phyloP scores from a whole-genome alignment of 352 stramenopile species.

The Globisporangium viniferum region DNA sequence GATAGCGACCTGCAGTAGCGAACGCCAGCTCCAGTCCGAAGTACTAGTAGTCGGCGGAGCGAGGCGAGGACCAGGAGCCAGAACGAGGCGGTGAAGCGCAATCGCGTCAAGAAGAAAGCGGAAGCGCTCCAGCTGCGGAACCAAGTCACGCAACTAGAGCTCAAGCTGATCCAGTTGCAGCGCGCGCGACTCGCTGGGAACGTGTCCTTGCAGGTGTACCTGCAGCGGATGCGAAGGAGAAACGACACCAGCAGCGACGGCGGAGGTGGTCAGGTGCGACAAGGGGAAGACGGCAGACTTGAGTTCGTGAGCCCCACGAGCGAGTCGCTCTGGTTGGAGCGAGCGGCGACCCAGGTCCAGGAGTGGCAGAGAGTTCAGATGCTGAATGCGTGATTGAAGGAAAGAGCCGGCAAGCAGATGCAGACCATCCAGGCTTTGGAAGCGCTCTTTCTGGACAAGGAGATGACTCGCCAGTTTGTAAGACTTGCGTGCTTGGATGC shows the following conservation, averaged over 20 bases:
- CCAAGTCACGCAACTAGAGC: conserved; percentile 1
- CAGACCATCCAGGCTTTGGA: conserved; percentile 36
- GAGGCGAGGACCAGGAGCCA: no score
- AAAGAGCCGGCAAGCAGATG: conserved; percentile 33
- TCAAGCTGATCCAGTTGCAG: background rate
- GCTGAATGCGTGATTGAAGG: conserved; percentile 40
- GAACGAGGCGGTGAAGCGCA: background rate
- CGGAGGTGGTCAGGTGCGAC: no score
- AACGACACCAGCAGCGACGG: no score
- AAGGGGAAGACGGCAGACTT: no score
- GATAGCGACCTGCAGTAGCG: no score
- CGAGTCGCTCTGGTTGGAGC: conserved; percentile 24
- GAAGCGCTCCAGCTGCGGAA: background rate
- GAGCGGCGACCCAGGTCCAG: conserved; percentile 36
- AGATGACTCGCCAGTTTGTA: no score
- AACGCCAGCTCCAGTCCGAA: no score
- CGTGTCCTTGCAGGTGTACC: background rate
- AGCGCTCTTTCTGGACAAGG: conserved; percentile 26
- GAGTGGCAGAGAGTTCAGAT: conserved; percentile 34
- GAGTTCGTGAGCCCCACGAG: background rate
- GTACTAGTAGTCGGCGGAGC: no score
- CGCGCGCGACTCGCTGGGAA: background rate
- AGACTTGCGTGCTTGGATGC: no score
- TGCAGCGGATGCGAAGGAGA: background rate
- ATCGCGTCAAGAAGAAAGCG: conserved; percentile 10